Percentiles rank a stretch among this genome's conserved stretches.
These are phyloP conservation scores for Arthrobotrys sphaeroides DNA, from an alignment of 2,329 filamentous ascomycete species.

Conservation along the genomic window DNA sequence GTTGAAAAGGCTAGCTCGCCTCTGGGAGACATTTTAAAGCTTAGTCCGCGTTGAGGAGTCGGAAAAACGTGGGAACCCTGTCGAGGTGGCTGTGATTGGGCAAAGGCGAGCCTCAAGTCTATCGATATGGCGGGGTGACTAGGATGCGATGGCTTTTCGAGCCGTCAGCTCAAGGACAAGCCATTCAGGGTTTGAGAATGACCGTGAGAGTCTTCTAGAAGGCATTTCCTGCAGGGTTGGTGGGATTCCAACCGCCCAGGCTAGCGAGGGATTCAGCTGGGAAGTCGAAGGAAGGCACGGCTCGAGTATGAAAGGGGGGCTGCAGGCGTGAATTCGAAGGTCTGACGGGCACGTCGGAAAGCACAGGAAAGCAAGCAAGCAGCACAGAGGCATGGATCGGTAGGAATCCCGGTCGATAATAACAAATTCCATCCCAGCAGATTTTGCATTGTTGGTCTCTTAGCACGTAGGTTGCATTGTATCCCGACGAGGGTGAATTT, in stretches of 20 bases:
- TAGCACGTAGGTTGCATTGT: not conserved
- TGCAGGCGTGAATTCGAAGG: constrained; percentile 3
- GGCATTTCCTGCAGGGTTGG: constrained; percentile 10
- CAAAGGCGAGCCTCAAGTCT: constrained; percentile 4
- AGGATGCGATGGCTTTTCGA: constrained; percentile 24
- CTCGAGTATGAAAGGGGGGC: constrained; percentile 10
- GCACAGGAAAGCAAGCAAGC: constrained; percentile 9
- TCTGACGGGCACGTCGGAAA: constrained; percentile 13
- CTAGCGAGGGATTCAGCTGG: constrained; percentile 30
- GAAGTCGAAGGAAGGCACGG: not conserved
- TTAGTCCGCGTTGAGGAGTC: constrained; percentile 5
- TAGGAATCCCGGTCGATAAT: constrained; percentile 38
- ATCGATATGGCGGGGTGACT: constrained; percentile 28
- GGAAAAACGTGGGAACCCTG: constrained; percentile 44
- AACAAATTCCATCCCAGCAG: constrained; percentile 39
- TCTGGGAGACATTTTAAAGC: constrained; percentile 30
- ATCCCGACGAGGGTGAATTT: constrained; percentile 14
- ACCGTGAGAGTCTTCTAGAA: constrained; percentile 22
- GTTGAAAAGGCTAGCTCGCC: constrained; percentile 24
- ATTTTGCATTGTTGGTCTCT: constrained; percentile 3
- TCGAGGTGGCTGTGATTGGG: constrained; percentile 26
- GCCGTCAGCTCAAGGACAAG: constrained; percentile 28
- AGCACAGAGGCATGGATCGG: not conserved
- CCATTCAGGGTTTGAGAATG: constrained; percentile 6
- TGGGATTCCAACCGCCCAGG: constrained; percentile 26